Conservation (phyloP, 768 basidiomycete species). For the Leccinum boreale region DNA sequence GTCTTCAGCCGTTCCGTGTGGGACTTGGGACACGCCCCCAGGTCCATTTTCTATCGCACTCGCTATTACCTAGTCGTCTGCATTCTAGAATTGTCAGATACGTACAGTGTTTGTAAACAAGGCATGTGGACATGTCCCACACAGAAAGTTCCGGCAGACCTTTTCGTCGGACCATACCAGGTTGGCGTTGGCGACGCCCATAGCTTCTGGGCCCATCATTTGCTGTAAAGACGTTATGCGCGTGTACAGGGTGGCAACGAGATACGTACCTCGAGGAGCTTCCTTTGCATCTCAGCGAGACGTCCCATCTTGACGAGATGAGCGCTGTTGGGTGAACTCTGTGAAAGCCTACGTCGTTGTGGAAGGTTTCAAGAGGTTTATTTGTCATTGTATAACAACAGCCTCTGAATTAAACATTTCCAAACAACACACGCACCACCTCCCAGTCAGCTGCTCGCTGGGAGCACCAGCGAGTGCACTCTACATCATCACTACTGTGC, state of each 20-base stretch:
- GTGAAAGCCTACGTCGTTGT: background rate
- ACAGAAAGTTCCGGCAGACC: conserved; percentile 97
- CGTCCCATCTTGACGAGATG: conserved; percentile 68
- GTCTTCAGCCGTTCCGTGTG: conserved; percentile 93
- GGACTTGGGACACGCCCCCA: conserved; percentile 95
- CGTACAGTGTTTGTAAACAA: conserved; percentile 97
- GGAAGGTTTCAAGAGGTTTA: conserved; percentile 16
- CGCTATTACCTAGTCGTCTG: background rate
- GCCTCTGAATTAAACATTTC: conserved; percentile 23
- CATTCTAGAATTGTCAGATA: conserved; percentile 11
- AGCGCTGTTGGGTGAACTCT: conserved; percentile 2
- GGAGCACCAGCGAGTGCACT: background rate
- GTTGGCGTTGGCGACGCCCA: conserved; percentile 93
- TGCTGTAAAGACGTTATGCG: conserved; percentile 51
- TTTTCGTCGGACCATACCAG: conserved; percentile 94
- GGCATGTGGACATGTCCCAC: conserved; percentile 97
- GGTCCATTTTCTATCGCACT: conserved; percentile 87
- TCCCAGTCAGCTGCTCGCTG: too few relatives aligned
- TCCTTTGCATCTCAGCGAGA: conserved; percentile 96
- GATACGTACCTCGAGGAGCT: conserved; percentile 70
- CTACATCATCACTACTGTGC: background rate
- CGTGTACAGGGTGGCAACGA: conserved; percentile 14
- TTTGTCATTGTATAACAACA: conserved; percentile 29
- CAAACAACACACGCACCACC: conserved; percentile 20
- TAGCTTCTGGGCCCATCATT: conserved; percentile 99